phyloP scores from a whole-genome alignment of 768 basidiomycete genomes.

The Atractiella rhizophila region DNA sequence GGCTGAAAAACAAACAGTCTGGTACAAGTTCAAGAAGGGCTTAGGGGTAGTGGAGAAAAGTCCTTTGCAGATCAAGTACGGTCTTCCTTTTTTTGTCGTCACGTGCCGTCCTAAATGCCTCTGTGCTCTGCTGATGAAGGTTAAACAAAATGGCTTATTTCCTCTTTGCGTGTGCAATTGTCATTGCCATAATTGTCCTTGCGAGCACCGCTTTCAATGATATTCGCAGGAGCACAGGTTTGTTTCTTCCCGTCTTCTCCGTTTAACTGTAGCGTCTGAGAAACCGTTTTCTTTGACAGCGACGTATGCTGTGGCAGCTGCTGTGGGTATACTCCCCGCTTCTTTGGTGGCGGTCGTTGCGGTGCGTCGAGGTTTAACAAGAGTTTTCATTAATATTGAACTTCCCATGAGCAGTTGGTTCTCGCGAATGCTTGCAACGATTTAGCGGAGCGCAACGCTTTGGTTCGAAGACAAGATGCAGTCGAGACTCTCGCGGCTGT shows the following conservation, averaged over 20 bases:
- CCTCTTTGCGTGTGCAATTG: constrained; percentile 18
- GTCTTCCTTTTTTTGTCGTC: not conserved
- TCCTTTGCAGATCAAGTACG: constrained; percentile 27
- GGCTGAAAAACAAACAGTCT: too few relatives aligned
- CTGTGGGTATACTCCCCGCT: constrained; percentile 23
- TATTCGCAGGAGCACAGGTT: constrained; percentile 6
- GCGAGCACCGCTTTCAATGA: constrained; percentile 20
- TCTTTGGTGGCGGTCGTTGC: not conserved
- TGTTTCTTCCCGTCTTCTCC: not conserved
- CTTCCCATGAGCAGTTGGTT: too few relatives aligned
- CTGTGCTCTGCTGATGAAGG: too few relatives aligned
- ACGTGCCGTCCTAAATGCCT: constrained; percentile 8
- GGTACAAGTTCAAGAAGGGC: constrained; percentile 19
- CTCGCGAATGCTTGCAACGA: constrained; percentile 30
- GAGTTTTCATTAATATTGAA: too few relatives aligned
- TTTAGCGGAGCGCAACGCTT: constrained; percentile 27
- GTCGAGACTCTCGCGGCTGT: constrained; percentile 25
- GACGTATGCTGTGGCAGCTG: constrained; percentile 24
- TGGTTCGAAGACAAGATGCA: constrained; percentile 23
- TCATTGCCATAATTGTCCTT: constrained; percentile 23
- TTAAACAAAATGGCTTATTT: constrained; percentile 23
- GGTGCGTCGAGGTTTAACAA: too few relatives aligned
- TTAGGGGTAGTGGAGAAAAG: constrained; percentile 24
- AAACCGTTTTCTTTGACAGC: constrained; percentile 17
- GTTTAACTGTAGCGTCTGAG: too few relatives aligned